These are phyloP conservation scores for Tetradesmus lagerheimii DNA, from an alignment of 139 green algal species.

Conservation along the genomic window DNA sequence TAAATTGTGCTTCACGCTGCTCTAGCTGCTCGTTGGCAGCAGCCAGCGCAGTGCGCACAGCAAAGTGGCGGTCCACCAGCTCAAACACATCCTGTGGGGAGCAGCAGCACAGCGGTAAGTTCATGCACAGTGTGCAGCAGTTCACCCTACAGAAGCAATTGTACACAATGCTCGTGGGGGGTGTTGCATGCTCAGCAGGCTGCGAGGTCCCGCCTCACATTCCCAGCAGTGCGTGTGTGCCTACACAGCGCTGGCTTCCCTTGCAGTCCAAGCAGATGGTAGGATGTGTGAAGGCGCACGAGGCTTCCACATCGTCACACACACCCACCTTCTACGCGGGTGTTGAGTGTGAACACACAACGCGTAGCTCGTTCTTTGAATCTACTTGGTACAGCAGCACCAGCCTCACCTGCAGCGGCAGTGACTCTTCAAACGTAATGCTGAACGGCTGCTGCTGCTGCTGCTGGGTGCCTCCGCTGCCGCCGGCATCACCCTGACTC, in stretches of 20 bases:
- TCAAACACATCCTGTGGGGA: slow-evolving; percentile 54
- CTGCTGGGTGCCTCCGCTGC: not conserved
- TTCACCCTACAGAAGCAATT: not conserved
- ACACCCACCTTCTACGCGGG: too few relatives aligned
- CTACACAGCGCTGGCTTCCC: too few relatives aligned
- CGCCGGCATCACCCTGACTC: not conserved
- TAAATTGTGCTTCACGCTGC: slow-evolving; percentile 60
- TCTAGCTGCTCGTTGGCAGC: slow-evolving; percentile 55
- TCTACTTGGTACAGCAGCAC: too few relatives aligned
- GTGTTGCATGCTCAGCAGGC: not conserved
- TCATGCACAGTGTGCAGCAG: not conserved
- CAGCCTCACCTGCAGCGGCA: slow-evolving; percentile 67
- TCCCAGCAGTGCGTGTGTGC: too few relatives aligned
- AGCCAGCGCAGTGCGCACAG: slow-evolving; percentile 27
- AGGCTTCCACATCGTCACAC: too few relatives aligned
- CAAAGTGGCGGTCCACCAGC: slow-evolving; percentile 70
- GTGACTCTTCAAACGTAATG: slow-evolving; percentile 62
- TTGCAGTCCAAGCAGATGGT: not conserved
- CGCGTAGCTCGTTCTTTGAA: too few relatives aligned
- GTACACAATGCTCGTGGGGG: not conserved
- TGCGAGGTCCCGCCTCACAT: too few relatives aligned
- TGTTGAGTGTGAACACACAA: too few relatives aligned
- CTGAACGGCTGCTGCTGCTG: slow-evolving; percentile 42
- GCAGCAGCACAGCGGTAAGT: not conserved
- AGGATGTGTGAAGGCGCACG: not conserved